phyloP scores from a whole-genome alignment of 139 green algal genomes.

The Picochlorum sp. region DNA sequence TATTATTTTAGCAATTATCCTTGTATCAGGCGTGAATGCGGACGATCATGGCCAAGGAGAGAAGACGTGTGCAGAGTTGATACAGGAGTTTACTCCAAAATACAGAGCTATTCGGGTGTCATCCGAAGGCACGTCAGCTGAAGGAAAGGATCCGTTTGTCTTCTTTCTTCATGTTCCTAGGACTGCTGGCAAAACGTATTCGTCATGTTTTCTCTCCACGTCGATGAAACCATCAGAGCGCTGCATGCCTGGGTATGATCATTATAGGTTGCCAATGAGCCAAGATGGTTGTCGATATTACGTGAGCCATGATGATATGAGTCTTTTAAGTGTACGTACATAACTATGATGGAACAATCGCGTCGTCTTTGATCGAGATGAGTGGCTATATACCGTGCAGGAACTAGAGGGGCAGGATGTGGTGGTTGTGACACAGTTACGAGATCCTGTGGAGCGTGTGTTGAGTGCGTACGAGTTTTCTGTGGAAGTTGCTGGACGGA shows the following conservation, averaged over 20 bases:
- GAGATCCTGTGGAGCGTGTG: constrained; percentile 73
- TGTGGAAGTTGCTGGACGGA: constrained; percentile 45
- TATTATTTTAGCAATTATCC: no score
- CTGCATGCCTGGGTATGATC: constrained; percentile 78
- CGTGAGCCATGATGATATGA: constrained; percentile 83
- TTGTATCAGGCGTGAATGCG: no score
- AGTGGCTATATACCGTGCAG: background rate
- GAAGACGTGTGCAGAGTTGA: no score
- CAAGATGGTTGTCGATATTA: constrained; percentile 61
- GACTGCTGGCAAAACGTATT: constrained; percentile 82
- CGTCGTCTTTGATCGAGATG: background rate
- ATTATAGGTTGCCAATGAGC: constrained; percentile 57
- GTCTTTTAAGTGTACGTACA: constrained; percentile 23
- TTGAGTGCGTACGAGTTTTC: constrained; percentile 87
- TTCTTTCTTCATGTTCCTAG: constrained; percentile 94
- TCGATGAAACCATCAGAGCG: constrained; percentile 32
- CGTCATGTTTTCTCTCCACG: constrained; percentile 75
- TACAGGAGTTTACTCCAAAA: no score
- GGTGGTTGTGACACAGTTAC: constrained; percentile 50
- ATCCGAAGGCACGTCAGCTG: background rate
- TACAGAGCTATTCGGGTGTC: background rate
- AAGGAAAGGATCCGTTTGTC: constrained; percentile 36
- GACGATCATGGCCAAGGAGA: no score
- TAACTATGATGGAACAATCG: background rate
- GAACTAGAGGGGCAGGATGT: constrained; percentile 12